Evolutionary conservation across 352 stramenopile species (phyloP), one percentile per base, ranked within the genome.

Genomic region (Globisporangium alternatum): DNA sequence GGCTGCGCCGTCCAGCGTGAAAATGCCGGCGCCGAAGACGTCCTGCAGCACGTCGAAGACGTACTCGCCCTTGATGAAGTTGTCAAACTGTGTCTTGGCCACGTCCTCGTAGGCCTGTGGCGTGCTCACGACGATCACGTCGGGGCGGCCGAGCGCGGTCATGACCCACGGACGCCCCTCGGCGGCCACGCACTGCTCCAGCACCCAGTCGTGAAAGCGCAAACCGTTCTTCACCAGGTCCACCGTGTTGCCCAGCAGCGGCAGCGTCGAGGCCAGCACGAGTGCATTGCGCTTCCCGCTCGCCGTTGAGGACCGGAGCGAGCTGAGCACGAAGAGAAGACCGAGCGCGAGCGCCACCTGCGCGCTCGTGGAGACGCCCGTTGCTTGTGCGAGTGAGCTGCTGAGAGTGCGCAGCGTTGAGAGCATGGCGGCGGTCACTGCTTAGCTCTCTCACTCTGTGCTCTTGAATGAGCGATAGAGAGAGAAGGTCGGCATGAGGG

Each of bases 21-120:
- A 80, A 52, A 89, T 85, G 22, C 81, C 81, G 12, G 72, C 53
- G 30, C 85, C 82, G 28, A 92, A 76, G 22, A 92, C 65, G 52
- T 84, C 72, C 8, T 66, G 30, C 2, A 87, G 58, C 13, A 76
- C 60, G 7, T 69, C 62, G 22, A 45, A 44, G 15, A 85, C 52
- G 10, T 71, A 70, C 28, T 69, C 62, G 21, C 83, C 83, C 51
- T 89, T 89, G 30, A 71, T 69, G 51, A 91, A 94, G 25, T 77
- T 86, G 39, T 86, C 73, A 60, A 92, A 92, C 39, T 90, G 74
- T 2, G 69, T 79, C 58, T 81, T 79, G 51, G 68, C 63, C 25
- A 82, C 68, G 53, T 83, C 77, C 37, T 82, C 74, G 41, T 78
- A 70, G 6, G 57, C 60, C 31, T 75, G 57, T 7, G 63, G 68